Evolutionary conservation across 2,329 filamentous ascomycete species (phyloP), one percentile per base, ranked within the genome.

Genomic region (Monilinia laxa): DNA sequence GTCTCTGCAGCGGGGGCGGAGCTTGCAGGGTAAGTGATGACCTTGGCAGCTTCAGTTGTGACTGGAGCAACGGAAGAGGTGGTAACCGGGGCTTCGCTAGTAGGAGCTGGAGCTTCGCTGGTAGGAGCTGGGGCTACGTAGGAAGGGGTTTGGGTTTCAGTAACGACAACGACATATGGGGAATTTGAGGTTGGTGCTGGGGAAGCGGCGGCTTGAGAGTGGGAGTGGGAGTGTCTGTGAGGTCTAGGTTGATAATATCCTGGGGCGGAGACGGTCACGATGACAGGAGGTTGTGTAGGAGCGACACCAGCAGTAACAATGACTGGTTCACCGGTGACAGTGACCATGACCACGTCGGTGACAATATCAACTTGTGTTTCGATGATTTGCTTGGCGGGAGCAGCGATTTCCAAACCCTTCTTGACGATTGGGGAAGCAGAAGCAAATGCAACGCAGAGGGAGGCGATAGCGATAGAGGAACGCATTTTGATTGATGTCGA

Each of bases 401-500:
- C 47, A 2, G 3, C 23, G 23, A 59, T 7, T 31, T 59, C 54
- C 16, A 69, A 75, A 58, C 45, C 59, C 53, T 52, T 75, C 65
- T 69, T 68, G 64, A 74, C 70, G 52, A 79, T 51, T 31, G 79
- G 78, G 38, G 69, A 73, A 58, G 76, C 76, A 59, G 76, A 60
- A 67, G 74, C 78, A 67, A 79, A 68, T 56, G 73, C 71, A 62
- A 77, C 78, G 65, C 74, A 72, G 70, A 77, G 70, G 62, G 76
- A 73, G 53, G 74, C 73, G 70, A 80, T 62, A 54, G 79, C 64
- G 64, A 75, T 73, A 45, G 79, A 79, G 64, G 75, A 77, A 76
- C 76, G 79, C 79, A 81, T 81, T 66, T 76, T 79, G 75, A 71
- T 42, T 45, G 54, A 59, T 16, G 47, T 52, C 53, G 45, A 60